Percentiles rank a stretch among this genome's conserved stretches.
Evolutionary conservation across 2,329 filamentous ascomycete species (phyloP).

Genomic region (Fusarium longipes): DNA sequence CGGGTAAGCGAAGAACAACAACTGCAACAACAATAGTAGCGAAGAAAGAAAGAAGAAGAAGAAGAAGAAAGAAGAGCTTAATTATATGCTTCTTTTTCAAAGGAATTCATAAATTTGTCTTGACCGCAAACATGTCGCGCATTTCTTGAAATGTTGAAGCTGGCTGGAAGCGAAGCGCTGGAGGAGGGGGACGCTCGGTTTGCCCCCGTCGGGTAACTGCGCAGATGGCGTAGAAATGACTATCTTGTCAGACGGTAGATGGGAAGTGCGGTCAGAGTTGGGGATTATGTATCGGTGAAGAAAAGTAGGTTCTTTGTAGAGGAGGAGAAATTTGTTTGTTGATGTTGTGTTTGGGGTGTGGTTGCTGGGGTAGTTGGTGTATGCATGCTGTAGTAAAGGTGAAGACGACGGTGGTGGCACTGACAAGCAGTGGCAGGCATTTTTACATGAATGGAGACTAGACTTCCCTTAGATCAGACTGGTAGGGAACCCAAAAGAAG

Average conservation of each 20-base stretch:
- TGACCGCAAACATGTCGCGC: background rate
- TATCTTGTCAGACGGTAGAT: conserved; percentile 7
- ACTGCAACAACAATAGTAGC: background rate
- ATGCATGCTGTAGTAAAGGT: background rate
- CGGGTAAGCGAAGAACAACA: background rate
- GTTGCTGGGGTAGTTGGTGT: background rate
- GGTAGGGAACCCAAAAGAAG: accelerated
- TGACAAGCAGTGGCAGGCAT: conserved; percentile 18
- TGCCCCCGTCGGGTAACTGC: conserved; percentile 32
- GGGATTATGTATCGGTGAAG: background rate
- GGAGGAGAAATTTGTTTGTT: background rate
- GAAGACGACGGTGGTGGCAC: background rate
- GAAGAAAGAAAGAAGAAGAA: background rate
- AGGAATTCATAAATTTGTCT: background rate
- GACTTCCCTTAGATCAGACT: background rate
- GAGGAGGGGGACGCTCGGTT: conserved; percentile 5
- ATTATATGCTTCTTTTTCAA: background rate
- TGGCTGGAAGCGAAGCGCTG: background rate
- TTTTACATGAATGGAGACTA: background rate
- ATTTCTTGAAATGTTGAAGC: background rate
- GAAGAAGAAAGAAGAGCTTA: background rate
- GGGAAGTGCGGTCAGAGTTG: conserved; percentile 14
- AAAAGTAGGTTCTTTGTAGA: background rate
- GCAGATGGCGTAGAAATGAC: background rate
- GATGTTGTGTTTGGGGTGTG: background rate